Base-by-base conservation (phyloP, 2,329 filamentous ascomycete genomes). In the Colletotrichum falcatum region DNA sequence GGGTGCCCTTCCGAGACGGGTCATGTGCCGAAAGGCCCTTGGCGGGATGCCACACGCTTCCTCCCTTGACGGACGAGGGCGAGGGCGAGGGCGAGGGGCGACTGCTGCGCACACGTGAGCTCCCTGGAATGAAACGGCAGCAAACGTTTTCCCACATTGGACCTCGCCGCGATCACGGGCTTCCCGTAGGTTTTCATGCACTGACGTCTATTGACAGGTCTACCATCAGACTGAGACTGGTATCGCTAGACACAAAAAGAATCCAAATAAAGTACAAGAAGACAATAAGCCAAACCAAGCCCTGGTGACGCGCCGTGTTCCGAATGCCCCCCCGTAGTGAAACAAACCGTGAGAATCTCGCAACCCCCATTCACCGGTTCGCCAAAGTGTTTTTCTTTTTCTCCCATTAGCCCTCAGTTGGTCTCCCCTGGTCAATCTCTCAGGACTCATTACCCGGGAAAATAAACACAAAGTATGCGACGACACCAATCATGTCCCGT, bases 141-240 rank as follows among this genome's bases (percentile, higher is more conserved):
- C 26, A 16, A 18, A n/a, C n/a, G n/a, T n/a, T n/a, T 54, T 6
- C 14, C 11, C 8, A 11, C 28, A 18, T 5, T 9, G 16, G 3
- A 23, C 49, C n/a, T 6, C 28, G 2, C 42, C 37, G n/a, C 18
- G 23, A 3, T 23, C 56, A 60, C 5, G 20, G 28, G 1, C 44
- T 28, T 23, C 20, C 46, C 28, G 4, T 5, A 26, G 2, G 3
- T 12, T 49, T 53, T n/a, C 42, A 54, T 64, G 37, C 35, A n/a
- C 65, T 61, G 39, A 66, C 23, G 59, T 71, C 69, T 70, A 71
- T 68, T 71, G 69, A 70, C 65, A 70, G 53, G 55, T 70, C 68
- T 58, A 58, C 51, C 53, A 59, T 63, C 65, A 55, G 39, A 65
- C 59, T 30, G 49, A 61, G 59, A 59, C 64, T 70, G 65, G 69